Conservation (phyloP, 768 basidiomycete species). For the Lanmaoa pseudosensibilis region DNA sequence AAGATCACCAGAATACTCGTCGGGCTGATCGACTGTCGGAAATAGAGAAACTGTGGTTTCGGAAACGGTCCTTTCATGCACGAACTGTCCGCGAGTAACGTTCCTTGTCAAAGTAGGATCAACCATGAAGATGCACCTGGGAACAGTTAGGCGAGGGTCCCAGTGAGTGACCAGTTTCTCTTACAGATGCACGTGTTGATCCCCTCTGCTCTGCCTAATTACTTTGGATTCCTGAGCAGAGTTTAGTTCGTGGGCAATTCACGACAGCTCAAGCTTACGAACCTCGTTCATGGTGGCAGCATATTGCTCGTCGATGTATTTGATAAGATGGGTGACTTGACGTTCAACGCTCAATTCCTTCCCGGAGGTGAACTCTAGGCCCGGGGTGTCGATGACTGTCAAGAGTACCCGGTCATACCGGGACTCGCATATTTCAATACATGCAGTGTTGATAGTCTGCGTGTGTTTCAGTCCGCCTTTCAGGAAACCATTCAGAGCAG, state of each 20-base stretch:
- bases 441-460: slow-evolving; percentile 61
- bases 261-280: slow-evolving; percentile 1
- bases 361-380: slow-evolving; percentile 72
- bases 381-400: slow-evolving; percentile 85
- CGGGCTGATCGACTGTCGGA: slow-evolving; percentile 49
- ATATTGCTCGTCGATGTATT: slow-evolving; percentile 77
- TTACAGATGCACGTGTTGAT: slow-evolving; percentile 87
- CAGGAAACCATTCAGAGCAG: slow-evolving; percentile 63
- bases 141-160: slow-evolving; percentile 14
- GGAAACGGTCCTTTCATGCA: slow-evolving; percentile 60
- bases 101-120: slow-evolving; percentile 68
- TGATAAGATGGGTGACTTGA: slow-evolving; percentile 71
- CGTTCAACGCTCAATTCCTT: slow-evolving; percentile 77
- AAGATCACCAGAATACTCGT: slow-evolving; percentile 48
- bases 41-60: slow-evolving; percentile 58
- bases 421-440: slow-evolving; percentile 81
- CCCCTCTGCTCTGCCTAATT: slow-evolving; percentile 80
- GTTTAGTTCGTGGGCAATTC: background rate
- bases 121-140: slow-evolving; percentile 82
- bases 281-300: slow-evolving; percentile 89
- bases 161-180: slow-evolving; percentile 26
- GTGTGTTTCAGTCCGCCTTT: slow-evolving; percentile 62
- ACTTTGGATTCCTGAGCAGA: slow-evolving; percentile 78
- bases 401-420: slow-evolving; percentile 76
- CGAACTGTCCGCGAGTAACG: slow-evolving; percentile 48